phyloP scores from a whole-genome alignment of 2,329 filamentous ascomycete species.

The Myriosclerotinia curreyana region DNA sequence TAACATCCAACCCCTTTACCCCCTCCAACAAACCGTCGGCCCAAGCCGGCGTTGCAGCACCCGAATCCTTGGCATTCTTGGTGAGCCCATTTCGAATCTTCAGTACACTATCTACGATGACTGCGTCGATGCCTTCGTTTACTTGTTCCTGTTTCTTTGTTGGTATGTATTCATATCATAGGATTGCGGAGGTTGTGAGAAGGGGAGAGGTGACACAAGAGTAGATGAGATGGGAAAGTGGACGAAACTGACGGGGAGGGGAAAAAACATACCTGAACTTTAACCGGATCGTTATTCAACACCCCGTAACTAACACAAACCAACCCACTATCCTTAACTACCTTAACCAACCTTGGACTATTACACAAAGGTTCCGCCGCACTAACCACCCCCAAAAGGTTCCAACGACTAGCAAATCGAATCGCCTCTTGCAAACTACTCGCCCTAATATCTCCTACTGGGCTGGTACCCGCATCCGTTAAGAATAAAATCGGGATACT shows the following conservation, averaged over 20 bases:
- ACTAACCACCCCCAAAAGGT: slow-evolving; percentile 84
- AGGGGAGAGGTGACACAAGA: neutral
- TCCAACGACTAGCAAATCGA: slow-evolving; percentile 92
- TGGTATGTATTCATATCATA: slow-evolving; percentile 8
- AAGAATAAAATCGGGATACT: slow-evolving; percentile 95
- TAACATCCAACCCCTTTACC: slow-evolving; percentile 2
- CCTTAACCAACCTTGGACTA: slow-evolving; percentile 81
- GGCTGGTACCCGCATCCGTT: slow-evolving; percentile 77
- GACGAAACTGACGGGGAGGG: neutral
- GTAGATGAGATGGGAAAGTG: neutral
- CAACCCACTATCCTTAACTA: slow-evolving; percentile 90
- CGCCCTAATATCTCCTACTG: slow-evolving; percentile 84
- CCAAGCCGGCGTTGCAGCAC: slow-evolving; percentile 7
- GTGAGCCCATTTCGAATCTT: slow-evolving; percentile 83
- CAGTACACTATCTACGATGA: slow-evolving; percentile 93
- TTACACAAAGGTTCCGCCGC: slow-evolving; percentile 85
- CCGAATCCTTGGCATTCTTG: slow-evolving; percentile 32
- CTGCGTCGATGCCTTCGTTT: slow-evolving; percentile 91
- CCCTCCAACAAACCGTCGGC: slow-evolving; percentile 7
- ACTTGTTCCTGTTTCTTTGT: slow-evolving; percentile 58
- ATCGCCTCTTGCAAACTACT: slow-evolving; percentile 93
- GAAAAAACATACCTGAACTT: slow-evolving; percentile 69
- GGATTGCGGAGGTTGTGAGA: too few relatives aligned
- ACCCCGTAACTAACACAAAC: slow-evolving; percentile 95
- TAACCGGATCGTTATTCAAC: slow-evolving; percentile 80